Evolutionary conservation across 352 stramenopile genomes (phyloP).

Genomic region (Pythium plurisporium): DNA sequence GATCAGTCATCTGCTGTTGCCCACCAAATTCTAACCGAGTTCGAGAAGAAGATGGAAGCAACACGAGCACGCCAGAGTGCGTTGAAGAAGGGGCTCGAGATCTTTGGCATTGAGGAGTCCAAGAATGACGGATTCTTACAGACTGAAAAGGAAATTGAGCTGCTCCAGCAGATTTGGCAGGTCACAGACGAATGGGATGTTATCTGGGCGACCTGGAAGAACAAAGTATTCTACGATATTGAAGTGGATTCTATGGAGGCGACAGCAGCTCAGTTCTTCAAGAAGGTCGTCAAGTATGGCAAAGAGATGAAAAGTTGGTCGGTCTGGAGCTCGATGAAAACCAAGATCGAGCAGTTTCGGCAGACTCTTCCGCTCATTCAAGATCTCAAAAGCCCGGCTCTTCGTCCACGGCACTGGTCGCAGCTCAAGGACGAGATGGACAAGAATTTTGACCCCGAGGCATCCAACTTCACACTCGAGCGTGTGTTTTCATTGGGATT

Average conservation of each 20-base stretch:
- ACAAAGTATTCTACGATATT: constrained; percentile 89
- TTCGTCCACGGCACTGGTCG: constrained; percentile 86
- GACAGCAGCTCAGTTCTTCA: constrained; percentile 86
- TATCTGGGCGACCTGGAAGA: constrained; percentile 91
- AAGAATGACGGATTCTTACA: constrained; percentile 84
- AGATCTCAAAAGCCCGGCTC: constrained; percentile 88
- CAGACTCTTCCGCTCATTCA: constrained; percentile 92
- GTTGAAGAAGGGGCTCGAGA: constrained; percentile 89
- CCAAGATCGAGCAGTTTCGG: constrained; percentile 92
- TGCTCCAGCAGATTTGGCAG: constrained; percentile 89
- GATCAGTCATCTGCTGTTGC: constrained; percentile 51
- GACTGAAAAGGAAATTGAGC: constrained; percentile 86
- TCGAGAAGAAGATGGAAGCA: constrained; percentile 86
- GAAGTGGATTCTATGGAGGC: constrained; percentile 91
- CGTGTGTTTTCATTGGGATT: constrained; percentile 86
- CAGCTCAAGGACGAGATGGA: constrained; percentile 87
- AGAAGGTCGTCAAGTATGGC: constrained; percentile 91
- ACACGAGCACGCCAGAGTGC: constrained; percentile 60
- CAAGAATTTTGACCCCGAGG: constrained; percentile 78
- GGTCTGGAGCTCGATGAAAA: constrained; percentile 89
- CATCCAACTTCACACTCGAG: constrained; percentile 76
- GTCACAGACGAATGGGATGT: constrained; percentile 86
- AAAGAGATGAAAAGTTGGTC: constrained; percentile 93
- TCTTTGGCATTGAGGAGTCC: constrained; percentile 89
- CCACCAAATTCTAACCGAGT: constrained; percentile 72